Percentiles rank a stretch among this genome's conserved stretches.
These are phyloP conservation scores for Trapa incisa DNA, from an alignment of 345 rosid species.

Conservation along the genomic window DNA sequence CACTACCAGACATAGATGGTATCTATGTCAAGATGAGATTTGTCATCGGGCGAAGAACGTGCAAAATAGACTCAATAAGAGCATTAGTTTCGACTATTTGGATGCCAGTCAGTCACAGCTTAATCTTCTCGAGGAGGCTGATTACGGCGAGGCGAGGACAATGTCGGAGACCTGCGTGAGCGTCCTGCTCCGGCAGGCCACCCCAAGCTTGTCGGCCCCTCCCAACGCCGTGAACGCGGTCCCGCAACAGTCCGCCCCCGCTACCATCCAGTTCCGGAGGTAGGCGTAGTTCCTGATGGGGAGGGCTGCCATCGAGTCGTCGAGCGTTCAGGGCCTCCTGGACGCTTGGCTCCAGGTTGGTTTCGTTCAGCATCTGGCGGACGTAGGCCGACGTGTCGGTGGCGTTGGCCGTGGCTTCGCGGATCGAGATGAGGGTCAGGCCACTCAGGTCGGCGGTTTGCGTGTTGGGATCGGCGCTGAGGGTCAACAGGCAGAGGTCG, in stretches of 20 bases:
- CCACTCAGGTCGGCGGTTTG: constrained; percentile 23
- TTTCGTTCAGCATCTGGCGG: constrained; percentile 12
- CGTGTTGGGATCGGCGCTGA: constrained; percentile 27
- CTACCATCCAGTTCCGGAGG: constrained; percentile 27
- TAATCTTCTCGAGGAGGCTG: constrained; percentile 17
- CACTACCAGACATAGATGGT: no score
- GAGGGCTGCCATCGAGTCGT: constrained; percentile 42
- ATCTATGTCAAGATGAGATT: no score
- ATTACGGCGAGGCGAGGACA: constrained; percentile 20
- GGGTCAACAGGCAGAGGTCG: constrained; percentile 35
- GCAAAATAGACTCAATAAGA: no score
- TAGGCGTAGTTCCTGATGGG: constrained; percentile 22
- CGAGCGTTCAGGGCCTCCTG: constrained; percentile 48
- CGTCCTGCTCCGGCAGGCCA: constrained; percentile 21
- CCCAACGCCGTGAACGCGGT: constrained; percentile 13
- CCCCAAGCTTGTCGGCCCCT: constrained; percentile 9
- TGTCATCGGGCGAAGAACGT: no score
- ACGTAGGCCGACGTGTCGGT: constrained; percentile 26
- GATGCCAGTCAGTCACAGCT: background rate
- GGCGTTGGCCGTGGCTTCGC: constrained; percentile 32
- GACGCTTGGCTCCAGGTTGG: constrained; percentile 24
- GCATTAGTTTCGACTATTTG: no score
- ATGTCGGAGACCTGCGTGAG: constrained; percentile 34
- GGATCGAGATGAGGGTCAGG: constrained; percentile 41
- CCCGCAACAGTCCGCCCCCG: constrained; percentile 36